Percentiles rank a stretch among this genome's conserved stretches.
Conservation (phyloP, 192 early-diverging fungal genomes). For the Geranomyces variabilis region DNA sequence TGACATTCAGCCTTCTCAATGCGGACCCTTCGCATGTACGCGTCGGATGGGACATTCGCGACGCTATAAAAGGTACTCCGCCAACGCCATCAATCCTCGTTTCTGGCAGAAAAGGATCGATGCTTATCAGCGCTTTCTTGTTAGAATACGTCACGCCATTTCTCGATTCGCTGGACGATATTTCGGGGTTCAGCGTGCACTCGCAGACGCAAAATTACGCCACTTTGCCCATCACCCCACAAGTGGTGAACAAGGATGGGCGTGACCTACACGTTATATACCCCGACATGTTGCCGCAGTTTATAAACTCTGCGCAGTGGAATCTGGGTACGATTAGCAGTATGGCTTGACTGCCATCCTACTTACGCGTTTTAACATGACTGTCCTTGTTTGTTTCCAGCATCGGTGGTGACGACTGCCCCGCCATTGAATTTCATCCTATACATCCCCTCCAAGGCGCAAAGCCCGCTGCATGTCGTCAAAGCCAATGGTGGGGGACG, state of each 20-base stretch:
- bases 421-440: slow-evolving; percentile 90
- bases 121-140: too few relatives aligned
- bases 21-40: slow-evolving; percentile 71
- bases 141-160: slow-evolving; percentile 74
- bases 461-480: slow-evolving; percentile 74
- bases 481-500: slow-evolving; percentile 49
- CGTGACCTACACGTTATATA: slow-evolving; percentile 48
- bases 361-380: too few relatives aligned
- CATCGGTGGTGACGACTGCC: slow-evolving; percentile 78
- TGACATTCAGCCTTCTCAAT: slow-evolving; percentile 86
- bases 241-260: slow-evolving; percentile 24
- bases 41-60: slow-evolving; percentile 84
- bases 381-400: slow-evolving; percentile 29
- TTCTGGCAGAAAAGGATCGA: too few relatives aligned
- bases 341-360: too few relatives aligned
- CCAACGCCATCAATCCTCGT: too few relatives aligned
- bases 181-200: slow-evolving; percentile 77
- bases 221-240: slow-evolving; percentile 70
- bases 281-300: slow-evolving; percentile 78
- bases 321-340: slow-evolving; percentile 72
- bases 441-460: slow-evolving; percentile 73
- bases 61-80: slow-evolving; percentile 54
- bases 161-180: slow-evolving; percentile 61
- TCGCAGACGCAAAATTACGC: slow-evolving; percentile 85
- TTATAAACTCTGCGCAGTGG: slow-evolving; percentile 97